Evolutionary conservation across 2,329 filamentous ascomycete species (phyloP).

Genomic region (Trichoderma koningiopsis): DNA sequence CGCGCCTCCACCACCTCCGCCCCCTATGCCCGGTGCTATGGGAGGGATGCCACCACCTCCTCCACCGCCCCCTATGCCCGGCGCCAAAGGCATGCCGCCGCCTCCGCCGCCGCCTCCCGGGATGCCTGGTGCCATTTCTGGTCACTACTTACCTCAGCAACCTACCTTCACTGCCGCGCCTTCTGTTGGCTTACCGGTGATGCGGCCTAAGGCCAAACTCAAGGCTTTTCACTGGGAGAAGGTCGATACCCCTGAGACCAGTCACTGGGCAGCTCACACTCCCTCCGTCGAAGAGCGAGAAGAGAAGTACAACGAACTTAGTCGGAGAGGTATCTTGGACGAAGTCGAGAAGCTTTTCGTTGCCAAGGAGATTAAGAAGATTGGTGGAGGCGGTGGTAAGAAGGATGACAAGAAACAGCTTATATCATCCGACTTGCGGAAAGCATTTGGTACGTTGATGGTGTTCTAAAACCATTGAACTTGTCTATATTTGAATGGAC

Average conservation of each 20-base stretch:
- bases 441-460: conserved; percentile 67
- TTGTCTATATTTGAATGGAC: background rate
- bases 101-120: conserved; percentile 63
- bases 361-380: conserved; percentile 91
- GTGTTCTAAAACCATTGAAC: background rate
- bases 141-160: conserved; percentile 73
- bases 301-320: conserved; percentile 92
- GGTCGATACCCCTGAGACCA: conserved; percentile 87
- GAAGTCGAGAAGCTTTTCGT: conserved; percentile 97
- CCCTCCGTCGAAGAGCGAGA: conserved; percentile 88
- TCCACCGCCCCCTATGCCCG: conserved; percentile 47
- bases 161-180: conserved; percentile 55
- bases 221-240: conserved; percentile 99
- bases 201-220: conserved; percentile 97
- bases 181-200: conserved; percentile 72
- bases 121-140: conserved; percentile 69
- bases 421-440: conserved; percentile 86
- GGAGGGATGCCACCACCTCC: conserved; percentile 29
- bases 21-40: conserved; percentile 50
- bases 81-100: conserved; percentile 42
- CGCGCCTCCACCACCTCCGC: conserved; percentile 50
- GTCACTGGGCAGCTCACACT: conserved; percentile 87
- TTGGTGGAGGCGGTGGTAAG: conserved; percentile 71
- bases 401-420: conserved; percentile 97
- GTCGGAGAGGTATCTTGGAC: conserved; percentile 91